Base-by-base conservation (phyloP, 2,329 filamentous ascomycete genomes). In the Byssochlamys sp. region DNA sequence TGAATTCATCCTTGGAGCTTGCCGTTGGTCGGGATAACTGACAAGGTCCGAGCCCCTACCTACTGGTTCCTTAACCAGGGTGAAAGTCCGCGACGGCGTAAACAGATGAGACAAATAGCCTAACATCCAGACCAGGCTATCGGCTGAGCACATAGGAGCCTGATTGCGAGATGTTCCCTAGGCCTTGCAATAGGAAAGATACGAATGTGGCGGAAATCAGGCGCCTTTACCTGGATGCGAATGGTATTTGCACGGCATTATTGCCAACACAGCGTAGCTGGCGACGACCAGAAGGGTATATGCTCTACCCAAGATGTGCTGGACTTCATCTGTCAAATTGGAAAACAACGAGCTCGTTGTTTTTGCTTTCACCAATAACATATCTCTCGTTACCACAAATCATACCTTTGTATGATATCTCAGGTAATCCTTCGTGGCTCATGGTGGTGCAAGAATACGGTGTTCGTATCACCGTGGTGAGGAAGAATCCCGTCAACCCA, bases 311-410 rank as follows among this genome's bases (percentile, higher is more conserved):
- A 45, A 9, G 12, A 11, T 26, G 49, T 9, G 24, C 49, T 28
- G 49, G 24, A n/a, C 31, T 53, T 60, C 58, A 71, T 59, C 63
- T 65, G 62, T 73, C 70, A 60, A 86, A 86, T 56, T 77, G 68
- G 58, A 81, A 71, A 57, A 86, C 70, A 0, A 81, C 80, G 52
- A 86, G 67, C 59, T 77, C 75, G 31, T 80, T 75, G 7, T 73
- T 65, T 1, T 62, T 60, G 64, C 83, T 83, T 70, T 86, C 81
- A 0, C 84, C 84, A 10, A 86, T 68, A n/a, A 86, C 55, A 77
- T 83, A 86, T 56, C 81, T 70, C 67, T 86, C 84, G 59, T 84
- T 81, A 1, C 83, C 84, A 35, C 71, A 78, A 14, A 87, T 80
- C 59, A 75, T 75, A 0, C 81, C 83, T 63, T 77, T 80, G 1